These are phyloP conservation scores for Sporisorium reilianum DNA, from an alignment of 1,284 basidiomycete species.

Conservation along the genomic window DNA sequence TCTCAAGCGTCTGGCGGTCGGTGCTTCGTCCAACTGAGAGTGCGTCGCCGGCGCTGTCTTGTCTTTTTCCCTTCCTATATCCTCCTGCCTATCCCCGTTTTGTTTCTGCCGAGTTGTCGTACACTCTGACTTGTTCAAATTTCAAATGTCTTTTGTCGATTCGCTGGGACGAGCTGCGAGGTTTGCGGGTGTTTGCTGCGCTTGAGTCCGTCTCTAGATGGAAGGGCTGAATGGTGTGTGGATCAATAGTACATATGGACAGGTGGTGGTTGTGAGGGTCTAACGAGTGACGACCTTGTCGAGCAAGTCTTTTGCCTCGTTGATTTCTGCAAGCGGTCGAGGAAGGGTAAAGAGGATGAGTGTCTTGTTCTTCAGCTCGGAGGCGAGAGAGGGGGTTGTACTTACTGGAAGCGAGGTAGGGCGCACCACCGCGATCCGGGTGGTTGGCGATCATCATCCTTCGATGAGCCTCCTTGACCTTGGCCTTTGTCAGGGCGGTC, in stretches of 20 bases:
- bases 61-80: background rate
- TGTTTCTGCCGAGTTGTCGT: too few relatives aligned
- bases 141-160: background rate
- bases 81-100: background rate
- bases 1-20: constrained; percentile 69
- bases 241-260: constrained; percentile 5
- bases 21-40: constrained; percentile 63
- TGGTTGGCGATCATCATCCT: constrained; percentile 77
- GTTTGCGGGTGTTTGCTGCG: too few relatives aligned
- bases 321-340: constrained; percentile 55
- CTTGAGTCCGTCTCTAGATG: background rate
- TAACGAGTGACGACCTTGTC: constrained; percentile 62
- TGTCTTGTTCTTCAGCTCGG: background rate
- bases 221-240: constrained; percentile 6
- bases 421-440: constrained; percentile 94
- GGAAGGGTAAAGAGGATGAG: background rate
- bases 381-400: constrained; percentile 1
- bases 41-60: background rate
- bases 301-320: constrained; percentile 68
- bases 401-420: constrained; percentile 88
- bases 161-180: background rate
- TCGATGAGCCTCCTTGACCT: constrained; percentile 69
- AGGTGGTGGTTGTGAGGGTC: constrained; percentile 7
- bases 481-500: constrained; percentile 63
- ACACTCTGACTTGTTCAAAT: background rate